Conservation (phyloP, 805 yeast genomes). For the Kazachstania bromeliacearum region DNA sequence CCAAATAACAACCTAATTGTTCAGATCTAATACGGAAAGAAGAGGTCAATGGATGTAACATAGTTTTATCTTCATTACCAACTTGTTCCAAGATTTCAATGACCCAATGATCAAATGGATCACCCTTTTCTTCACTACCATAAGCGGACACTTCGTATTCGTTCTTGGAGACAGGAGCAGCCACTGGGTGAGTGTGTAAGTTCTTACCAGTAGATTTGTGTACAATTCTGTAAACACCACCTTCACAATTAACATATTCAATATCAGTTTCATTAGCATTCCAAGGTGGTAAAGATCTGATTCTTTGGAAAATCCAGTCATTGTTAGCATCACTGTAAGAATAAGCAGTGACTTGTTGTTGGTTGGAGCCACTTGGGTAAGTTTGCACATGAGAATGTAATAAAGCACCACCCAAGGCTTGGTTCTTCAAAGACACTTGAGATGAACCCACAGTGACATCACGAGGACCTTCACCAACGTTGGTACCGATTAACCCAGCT, state of each 20-base stretch:
- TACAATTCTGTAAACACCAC: slow-evolving; percentile 56
- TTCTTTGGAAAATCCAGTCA: slow-evolving; percentile 62
- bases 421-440: slow-evolving; percentile 40
- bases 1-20: slow-evolving; percentile 62
- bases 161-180: slow-evolving; percentile 63
- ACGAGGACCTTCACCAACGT: slow-evolving; percentile 59
- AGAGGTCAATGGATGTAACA: slow-evolving; percentile 65
- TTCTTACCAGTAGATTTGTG: slow-evolving; percentile 67
- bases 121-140: slow-evolving; percentile 63
- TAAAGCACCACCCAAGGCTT: slow-evolving; percentile 67
- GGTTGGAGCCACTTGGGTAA: slow-evolving; percentile 89
- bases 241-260: slow-evolving; percentile 47
- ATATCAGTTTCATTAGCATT: slow-evolving; percentile 19
- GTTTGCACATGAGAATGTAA: slow-evolving; percentile 82
- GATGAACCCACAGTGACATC: slow-evolving; percentile 59
- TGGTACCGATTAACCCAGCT: slow-evolving; percentile 63
- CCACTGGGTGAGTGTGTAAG: slow-evolving; percentile 75
- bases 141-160: slow-evolving; percentile 83
- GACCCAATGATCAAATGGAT: slow-evolving; percentile 81
- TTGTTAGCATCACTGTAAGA: slow-evolving; percentile 84
- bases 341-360: slow-evolving; percentile 91
- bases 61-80: slow-evolving; percentile 39
- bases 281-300: slow-evolving; percentile 33
- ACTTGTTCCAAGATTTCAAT: slow-evolving; percentile 65
- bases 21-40: slow-evolving; percentile 59